Evolutionary conservation across 768 basidiomycete species (phyloP).

Genomic region (Lactarius hengduanensis): DNA sequence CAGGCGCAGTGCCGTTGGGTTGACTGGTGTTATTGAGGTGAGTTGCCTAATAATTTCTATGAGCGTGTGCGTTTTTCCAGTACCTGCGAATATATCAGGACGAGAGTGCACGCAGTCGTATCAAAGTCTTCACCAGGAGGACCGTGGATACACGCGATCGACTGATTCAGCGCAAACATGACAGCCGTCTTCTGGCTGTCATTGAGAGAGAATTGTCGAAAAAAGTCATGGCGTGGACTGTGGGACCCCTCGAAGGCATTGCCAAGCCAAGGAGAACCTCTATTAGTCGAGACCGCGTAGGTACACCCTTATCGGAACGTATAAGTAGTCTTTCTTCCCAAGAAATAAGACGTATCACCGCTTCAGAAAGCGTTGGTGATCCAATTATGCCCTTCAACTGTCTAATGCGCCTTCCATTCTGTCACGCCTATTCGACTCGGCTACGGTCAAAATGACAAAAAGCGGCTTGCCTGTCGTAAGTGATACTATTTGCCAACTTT

Average conservation of each 20-base stretch:
- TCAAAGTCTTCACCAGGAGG: conserved; percentile 70
- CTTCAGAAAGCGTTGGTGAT: conserved; percentile 25
- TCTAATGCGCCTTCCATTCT: conserved; percentile 87
- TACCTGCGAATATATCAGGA: conserved; percentile 43
- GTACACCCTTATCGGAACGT: conserved; percentile 34
- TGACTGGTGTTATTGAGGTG: conserved; percentile 46
- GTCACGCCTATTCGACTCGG: conserved; percentile 3
- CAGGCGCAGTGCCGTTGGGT: conserved; percentile 57
- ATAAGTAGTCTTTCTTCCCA: background rate
- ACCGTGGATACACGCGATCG: conserved; percentile 93
- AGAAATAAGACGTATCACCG: conserved; percentile 10
- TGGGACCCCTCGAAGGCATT: conserved; percentile 42
- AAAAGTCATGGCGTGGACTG: conserved; percentile 51
- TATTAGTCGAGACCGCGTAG: conserved; percentile 47
- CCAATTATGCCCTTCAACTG: conserved; percentile 51
- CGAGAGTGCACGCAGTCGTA: background rate
- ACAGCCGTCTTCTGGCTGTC: conserved; percentile 83
- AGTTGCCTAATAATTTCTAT: conserved; percentile 92
- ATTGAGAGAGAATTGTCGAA: conserved; percentile 80
- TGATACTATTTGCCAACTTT: conserved; percentile 90
- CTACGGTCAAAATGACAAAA: background rate
- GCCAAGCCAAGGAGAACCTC: conserved; percentile 69
- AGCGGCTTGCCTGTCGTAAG: conserved; percentile 69
- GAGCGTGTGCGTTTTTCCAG: conserved; percentile 93
- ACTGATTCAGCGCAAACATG: conserved; percentile 68